phyloP scores from a whole-genome alignment of 495 filamentous ascomycete species.

The Podospora pseudopauciseta region DNA sequence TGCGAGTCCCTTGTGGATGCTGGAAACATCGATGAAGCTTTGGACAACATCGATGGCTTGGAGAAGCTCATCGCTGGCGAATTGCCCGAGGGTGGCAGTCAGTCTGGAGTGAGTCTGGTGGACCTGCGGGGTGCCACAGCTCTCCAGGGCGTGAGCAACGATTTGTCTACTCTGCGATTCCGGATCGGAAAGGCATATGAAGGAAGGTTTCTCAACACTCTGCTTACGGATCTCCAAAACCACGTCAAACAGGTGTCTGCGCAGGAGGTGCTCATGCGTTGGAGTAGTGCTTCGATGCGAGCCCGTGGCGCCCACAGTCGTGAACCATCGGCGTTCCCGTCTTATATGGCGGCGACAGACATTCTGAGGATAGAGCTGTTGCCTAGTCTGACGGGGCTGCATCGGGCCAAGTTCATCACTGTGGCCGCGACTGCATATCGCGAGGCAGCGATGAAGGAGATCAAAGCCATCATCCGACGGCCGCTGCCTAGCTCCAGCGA shows the following conservation, averaged over 20 bases:
- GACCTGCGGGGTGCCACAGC: conserved; percentile 79
- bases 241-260: conserved; percentile 75
- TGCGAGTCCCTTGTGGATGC: conserved; percentile 80
- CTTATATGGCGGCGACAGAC: conserved; percentile 69
- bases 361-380: conserved; percentile 63
- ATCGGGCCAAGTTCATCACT: conserved; percentile 70
- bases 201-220: conserved; percentile 67
- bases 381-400: conserved; percentile 69
- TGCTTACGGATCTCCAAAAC: conserved; percentile 74
- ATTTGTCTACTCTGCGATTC: conserved; percentile 67
- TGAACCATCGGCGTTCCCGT: conserved; percentile 62
- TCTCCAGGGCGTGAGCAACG: conserved; percentile 72
- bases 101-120: conserved; percentile 37
- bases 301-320: conserved; percentile 61
- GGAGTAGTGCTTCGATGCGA: conserved; percentile 53
- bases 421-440: conserved; percentile 81
- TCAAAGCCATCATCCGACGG: conserved; percentile 78
- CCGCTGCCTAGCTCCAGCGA: conserved; percentile 88
- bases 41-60: conserved; percentile 68
- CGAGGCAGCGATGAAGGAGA: conserved; percentile 80
- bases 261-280: conserved; percentile 73
- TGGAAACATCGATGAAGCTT: conserved; percentile 74
- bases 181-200: conserved; percentile 88
- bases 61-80: conserved; percentile 77
- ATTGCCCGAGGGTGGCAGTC: conserved; percentile 23